phyloP scores from a whole-genome alignment of 495 filamentous ascomycete species.

The Penicillium longicatenatum region DNA sequence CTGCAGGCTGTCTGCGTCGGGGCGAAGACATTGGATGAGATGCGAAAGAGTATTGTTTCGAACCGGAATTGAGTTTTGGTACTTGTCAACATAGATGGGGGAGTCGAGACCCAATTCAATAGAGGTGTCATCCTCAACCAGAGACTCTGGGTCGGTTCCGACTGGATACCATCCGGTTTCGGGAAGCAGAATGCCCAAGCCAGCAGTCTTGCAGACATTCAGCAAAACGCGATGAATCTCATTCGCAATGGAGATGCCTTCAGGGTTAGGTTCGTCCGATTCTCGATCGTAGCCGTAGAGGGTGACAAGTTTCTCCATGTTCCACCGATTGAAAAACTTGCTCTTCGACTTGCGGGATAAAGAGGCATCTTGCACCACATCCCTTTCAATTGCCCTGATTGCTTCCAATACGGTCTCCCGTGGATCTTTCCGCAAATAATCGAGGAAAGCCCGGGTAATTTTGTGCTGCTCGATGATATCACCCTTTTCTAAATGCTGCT shows the following conservation, averaged over 20 bases:
- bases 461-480: constrained; percentile 76
- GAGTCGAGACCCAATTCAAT: constrained; percentile 73
- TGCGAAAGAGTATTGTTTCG: constrained; percentile 73
- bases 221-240: constrained; percentile 71
- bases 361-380: constrained; percentile 68
- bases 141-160: constrained; percentile 58
- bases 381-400: constrained; percentile 61
- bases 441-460: constrained; percentile 66
- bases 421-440: constrained; percentile 71
- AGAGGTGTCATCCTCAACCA: constrained; percentile 45
- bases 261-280: constrained; percentile 37
- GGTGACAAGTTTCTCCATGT: constrained; percentile 67
- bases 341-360: constrained; percentile 71
- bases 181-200: constrained; percentile 66
- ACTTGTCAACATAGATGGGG: constrained; percentile 65
- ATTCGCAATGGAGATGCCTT: constrained; percentile 51
- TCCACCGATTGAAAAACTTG: constrained; percentile 68
- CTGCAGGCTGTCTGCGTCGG: constrained; percentile 79
- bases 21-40: constrained; percentile 77
- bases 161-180: constrained; percentile 74
- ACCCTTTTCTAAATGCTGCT: constrained; percentile 67
- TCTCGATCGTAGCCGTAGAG: constrained; percentile 66
- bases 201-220: constrained; percentile 68
- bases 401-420: constrained; percentile 69
- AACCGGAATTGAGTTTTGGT: constrained; percentile 64